Conservation (phyloP, 495 filamentous ascomycete species). For the Xylaria acuta region DNA sequence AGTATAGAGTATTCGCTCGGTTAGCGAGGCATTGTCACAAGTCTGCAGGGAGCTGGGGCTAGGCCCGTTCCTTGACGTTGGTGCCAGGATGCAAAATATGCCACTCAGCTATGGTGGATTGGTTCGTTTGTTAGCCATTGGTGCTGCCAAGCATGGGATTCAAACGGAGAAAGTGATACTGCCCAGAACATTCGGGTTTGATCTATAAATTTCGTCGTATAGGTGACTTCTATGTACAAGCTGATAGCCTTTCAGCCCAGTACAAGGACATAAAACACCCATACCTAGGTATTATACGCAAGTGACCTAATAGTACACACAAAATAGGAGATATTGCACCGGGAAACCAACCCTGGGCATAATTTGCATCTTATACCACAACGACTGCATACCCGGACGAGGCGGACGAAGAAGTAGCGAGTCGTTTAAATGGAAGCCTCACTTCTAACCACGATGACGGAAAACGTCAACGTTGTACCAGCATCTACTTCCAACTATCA, state of each 20-base stretch:
- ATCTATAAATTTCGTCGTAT: background rate
- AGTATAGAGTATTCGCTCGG: constrained; percentile 1
- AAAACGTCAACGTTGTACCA: background rate
- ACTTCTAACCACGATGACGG: background rate
- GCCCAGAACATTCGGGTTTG: background rate
- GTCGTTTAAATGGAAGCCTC: background rate
- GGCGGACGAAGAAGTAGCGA: background rate
- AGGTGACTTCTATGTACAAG: background rate
- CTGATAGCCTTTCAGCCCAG: background rate
- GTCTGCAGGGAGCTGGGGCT: constrained; percentile 8
- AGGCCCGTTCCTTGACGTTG: background rate
- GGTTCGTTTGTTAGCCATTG: constrained; percentile 3
- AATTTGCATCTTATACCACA: background rate
- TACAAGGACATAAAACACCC: background rate
- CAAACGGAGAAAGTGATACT: background rate
- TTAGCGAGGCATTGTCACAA: constrained; percentile 24
- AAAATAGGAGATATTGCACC: background rate
- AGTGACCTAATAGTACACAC: background rate
- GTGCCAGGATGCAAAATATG: background rate
- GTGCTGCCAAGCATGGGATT: background rate
- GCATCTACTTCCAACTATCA: background rate
- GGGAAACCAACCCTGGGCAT: background rate
- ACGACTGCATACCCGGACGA: background rate
- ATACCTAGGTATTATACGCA: background rate
- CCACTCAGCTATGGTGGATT: background rate